Conservation (phyloP, 225 moss, liverwort and hornwort species). For the Anthoceros angustus region DNA sequence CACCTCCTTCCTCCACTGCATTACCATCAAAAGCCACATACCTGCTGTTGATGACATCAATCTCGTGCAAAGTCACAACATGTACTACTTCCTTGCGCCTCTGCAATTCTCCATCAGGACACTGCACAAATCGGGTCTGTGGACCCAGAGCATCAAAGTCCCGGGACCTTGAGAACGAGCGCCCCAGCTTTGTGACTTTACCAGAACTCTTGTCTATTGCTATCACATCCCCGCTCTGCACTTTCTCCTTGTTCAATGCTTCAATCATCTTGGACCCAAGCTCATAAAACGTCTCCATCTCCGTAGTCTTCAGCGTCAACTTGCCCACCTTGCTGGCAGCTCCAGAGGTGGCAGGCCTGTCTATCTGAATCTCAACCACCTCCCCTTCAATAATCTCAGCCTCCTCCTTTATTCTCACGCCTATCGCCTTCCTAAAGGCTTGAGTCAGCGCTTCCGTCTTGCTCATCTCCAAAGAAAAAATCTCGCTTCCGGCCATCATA, state of each 20-base stretch:
- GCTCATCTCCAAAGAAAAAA: conserved; percentile 2
- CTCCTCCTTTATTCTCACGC: conserved; percentile 4
- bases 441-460: not conserved
- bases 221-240: conserved; percentile 3
- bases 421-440: conserved; percentile 1
- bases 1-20: not conserved
- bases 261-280: conserved; percentile 3
- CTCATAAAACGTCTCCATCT: conserved; percentile 1
- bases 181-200: conserved; percentile 2
- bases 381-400: conserved; percentile 1
- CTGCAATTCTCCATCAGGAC: not conserved
- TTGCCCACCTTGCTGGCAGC: not conserved
- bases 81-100: not conserved
- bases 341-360: not conserved
- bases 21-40: not conserved
- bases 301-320: not conserved
- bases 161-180: not conserved
- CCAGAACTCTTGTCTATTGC: conserved; percentile 4
- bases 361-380: conserved; percentile 2
- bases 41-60: conserved; percentile 2
- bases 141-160: conserved; percentile 1
- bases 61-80: conserved; percentile 1
- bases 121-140: not conserved
- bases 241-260: not conserved
- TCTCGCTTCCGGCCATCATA: not conserved